Percentiles rank a stretch among this genome's conserved stretches.
phyloP scores from a whole-genome alignment of 805 yeast genomes.

The Candida maris region DNA sequence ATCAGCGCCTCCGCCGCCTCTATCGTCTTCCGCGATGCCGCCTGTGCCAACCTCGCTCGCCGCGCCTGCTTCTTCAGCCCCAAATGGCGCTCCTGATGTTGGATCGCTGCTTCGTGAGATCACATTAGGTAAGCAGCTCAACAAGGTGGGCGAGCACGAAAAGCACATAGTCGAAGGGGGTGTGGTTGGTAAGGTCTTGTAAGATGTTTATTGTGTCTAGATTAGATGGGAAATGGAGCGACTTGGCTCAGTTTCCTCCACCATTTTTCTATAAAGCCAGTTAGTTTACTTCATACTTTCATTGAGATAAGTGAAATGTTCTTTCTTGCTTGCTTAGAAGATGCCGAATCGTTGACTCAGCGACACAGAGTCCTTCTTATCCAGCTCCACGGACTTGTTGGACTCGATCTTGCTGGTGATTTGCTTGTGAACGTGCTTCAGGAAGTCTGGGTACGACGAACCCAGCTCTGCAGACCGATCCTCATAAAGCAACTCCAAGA shows the following conservation, averaged over 20 bases:
- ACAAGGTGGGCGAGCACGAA: constrained; percentile 47
- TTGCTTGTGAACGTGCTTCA: constrained; percentile 63
- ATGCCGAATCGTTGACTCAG: constrained; percentile 19
- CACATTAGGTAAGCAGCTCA: constrained; percentile 47
- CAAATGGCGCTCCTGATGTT: constrained; percentile 33
- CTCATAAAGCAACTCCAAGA: constrained; percentile 65
- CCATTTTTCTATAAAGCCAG: neutral
- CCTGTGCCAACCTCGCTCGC: constrained; percentile 34
- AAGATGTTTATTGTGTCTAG: constrained; percentile 4
- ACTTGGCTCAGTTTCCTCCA: no score
- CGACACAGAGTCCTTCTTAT: constrained; percentile 11
- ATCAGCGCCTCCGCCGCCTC: constrained; percentile 36
- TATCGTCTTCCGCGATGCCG: constrained; percentile 35
- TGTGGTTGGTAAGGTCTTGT: constrained; percentile 49
- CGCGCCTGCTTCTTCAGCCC: constrained; percentile 21
- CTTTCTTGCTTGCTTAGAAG: constrained; percentile 15
- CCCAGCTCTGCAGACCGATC: constrained; percentile 58
- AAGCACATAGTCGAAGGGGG: constrained; percentile 45
- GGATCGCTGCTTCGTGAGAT: constrained; percentile 53
- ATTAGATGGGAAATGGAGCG: no score
- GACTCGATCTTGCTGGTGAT: constrained; percentile 46
- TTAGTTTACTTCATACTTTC: no score
- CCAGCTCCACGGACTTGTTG: constrained; percentile 1
- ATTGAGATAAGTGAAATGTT: no score
- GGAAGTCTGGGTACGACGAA: constrained; percentile 60